phyloP scores from a whole-genome alignment of 495 filamentous ascomycete genomes.

The Aspergillus coremiiformis region DNA sequence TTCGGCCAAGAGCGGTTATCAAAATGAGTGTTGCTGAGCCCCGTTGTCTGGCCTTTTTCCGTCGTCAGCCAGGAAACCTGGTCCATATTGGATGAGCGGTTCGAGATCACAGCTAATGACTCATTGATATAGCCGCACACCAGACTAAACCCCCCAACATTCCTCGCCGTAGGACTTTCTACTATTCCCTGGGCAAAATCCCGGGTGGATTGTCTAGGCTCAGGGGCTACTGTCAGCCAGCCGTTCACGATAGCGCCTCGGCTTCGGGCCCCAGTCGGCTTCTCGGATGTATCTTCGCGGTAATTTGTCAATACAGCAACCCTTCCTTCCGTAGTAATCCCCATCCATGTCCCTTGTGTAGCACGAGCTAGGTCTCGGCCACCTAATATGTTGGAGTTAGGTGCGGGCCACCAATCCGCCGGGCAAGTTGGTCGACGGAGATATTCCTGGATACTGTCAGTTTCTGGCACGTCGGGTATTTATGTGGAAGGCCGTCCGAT shows the following conservation, averaged over 20 bases:
- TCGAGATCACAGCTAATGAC: conserved; percentile 79
- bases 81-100: conserved; percentile 59
- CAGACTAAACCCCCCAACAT: conserved; percentile 90
- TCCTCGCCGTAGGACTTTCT: conserved; percentile 30
- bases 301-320: conserved; percentile 93
- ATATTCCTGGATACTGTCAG: conserved; percentile 55
- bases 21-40: conserved; percentile 80
- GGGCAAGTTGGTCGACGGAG: conserved; percentile 79
- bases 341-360: conserved; percentile 85
- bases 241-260: conserved; percentile 79
- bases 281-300: conserved; percentile 51
- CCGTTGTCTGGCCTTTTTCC: conserved; percentile 57
- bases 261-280: conserved; percentile 55
- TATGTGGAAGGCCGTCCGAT: background rate
- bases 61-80: conserved; percentile 59
- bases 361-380: conserved; percentile 61
- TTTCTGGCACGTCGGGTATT: background rate
- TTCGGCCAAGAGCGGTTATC: conserved; percentile 76
- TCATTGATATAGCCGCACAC: conserved; percentile 74
- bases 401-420: conserved; percentile 73
- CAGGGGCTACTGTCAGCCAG: conserved; percentile 56
- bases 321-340: conserved; percentile 74
- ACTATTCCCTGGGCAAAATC: conserved; percentile 66
- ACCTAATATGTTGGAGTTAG: conserved; percentile 53
- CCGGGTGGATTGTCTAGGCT: conserved; percentile 35